Evolutionary conservation across 108 stramenopile species (phyloP), one percentile per base, ranked within the genome.

Genomic region (Schizochytrium sp.): DNA sequence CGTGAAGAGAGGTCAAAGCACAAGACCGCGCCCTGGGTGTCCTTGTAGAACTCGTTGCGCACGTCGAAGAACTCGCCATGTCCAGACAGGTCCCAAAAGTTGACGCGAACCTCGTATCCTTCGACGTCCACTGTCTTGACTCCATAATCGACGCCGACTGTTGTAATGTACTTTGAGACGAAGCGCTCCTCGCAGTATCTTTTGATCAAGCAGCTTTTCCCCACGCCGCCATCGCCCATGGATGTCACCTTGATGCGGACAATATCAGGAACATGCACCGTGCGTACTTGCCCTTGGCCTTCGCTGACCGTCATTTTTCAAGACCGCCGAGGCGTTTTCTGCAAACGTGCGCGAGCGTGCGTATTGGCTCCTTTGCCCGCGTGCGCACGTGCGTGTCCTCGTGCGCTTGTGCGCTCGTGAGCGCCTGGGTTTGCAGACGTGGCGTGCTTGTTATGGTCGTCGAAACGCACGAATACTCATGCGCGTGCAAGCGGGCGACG

Each of bases 131-230:
- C 91, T n/a, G 94, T 71, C 72, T 95, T 95, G 34, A 95, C 95
- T 14, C 96, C 96, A 59, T 95, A 96, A 47, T 96, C 96, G n/a
- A 95, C 94, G 44, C 96, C 96, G 58, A 96, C 95, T 0, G 96
- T 96, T 5, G 92, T 90, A 16, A 95, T 92, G 58, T 95, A 95
- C 88, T 94, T 95, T 16, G 89, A 59, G 2, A 94, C 94, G 76
- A 95, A 95, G 45, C 93, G 87, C 89, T 88, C 72, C 60, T 96
- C 96, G 92, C 96, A 96, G 87, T 93, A 95, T 8, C 95, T 93
- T 89, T 96, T 96, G 45, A 96, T 93, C 4, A 96, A 60, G 90
- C 96, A 96, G 88, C 92, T 93, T 76, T 96, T 96, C 29, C 96
- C 96, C 0, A 88, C 87, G 23, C 90, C 93, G 12, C 90, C 89